Base-by-base conservation (phyloP, 139 green algal genomes). In the Chlorella ohadii region DNA sequence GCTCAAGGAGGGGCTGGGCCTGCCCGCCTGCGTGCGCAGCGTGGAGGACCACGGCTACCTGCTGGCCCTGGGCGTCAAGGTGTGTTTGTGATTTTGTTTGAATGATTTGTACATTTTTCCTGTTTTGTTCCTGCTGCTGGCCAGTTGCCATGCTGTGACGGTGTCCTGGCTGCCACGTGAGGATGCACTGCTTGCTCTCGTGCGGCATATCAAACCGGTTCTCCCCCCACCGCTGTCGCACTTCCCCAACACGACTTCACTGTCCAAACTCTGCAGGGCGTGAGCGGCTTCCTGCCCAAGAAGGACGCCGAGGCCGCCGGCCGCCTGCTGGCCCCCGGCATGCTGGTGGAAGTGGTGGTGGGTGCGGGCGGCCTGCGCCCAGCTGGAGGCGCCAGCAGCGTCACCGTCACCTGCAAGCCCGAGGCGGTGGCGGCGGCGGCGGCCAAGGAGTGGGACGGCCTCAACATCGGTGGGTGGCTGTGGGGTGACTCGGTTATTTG, bases 41-140 rank as follows among this genome's bases (percentile, higher is more conserved):
- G 88, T 96, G 31, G 97, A 99, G 90, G 97, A 99, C 82, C 95
- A 98, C 75, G 97, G 96, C 31, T 98, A 93, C 86, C 82, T 90
- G 22, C 85, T 99, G 7, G 85, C 75, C 19, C 93, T 98, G 28
- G 96, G 96, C 23, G 80, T 96, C 75, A 94, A 96, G 91, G 92
- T 94, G 36, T 23, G 87, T 27, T 12, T 51, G n/a, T n/a, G 44
- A 51, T 51, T 51, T n/a, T n/a, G n/a, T n/a, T n/a, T n/a, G n/a
- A n/a, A n/a, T n/a, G n/a, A n/a, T n/a, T n/a, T n/a, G n/a, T n/a
- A n/a, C n/a, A n/a, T n/a, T n/a, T n/a, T n/a, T n/a, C n/a, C n/a
- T n/a, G 6, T 55, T 6, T 55, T 55, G 44, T 55, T 11, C 11
- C 59, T 66, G 22, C 59, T 33, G 33, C 36, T 51, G 44, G 44